These are phyloP conservation scores for Phlyctochytrium planicorne DNA, from an alignment of 192 early-diverging fungal genomes.

Conservation along the genomic window DNA sequence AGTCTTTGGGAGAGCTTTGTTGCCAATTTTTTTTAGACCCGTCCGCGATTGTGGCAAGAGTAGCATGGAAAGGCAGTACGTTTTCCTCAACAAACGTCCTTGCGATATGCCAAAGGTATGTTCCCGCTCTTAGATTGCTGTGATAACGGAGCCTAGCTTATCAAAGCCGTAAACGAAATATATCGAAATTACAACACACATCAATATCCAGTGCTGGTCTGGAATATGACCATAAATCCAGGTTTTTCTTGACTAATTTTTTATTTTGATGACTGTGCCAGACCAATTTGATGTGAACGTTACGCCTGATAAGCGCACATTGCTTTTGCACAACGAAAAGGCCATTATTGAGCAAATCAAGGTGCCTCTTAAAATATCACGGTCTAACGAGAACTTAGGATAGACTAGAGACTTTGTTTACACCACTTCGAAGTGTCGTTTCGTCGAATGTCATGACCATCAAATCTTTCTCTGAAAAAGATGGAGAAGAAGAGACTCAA, in stretches of 20 bases:
- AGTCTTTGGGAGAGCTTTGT: slow-evolving; percentile 10
- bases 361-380: slow-evolving; percentile 30
- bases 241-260: slow-evolving; percentile 32
- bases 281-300: slow-evolving; percentile 87
- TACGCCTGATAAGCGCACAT: slow-evolving; percentile 90
- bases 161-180: slow-evolving; percentile 78
- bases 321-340: slow-evolving; percentile 80
- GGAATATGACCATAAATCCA: slow-evolving; percentile 61
- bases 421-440: slow-evolving; percentile 3
- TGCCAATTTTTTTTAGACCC: slow-evolving; percentile 64
- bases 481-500: background rate
- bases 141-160: too few relatives aligned
- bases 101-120: slow-evolving; percentile 75
- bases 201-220: slow-evolving; percentile 78
- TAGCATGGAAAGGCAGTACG: slow-evolving; percentile 78
- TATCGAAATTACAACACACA: slow-evolving; percentile 66
- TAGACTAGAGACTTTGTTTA: slow-evolving; percentile 9
- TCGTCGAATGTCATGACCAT: background rate
- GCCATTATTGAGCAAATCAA: slow-evolving; percentile 49
- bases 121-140: too few relatives aligned
- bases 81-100: slow-evolving; percentile 88
- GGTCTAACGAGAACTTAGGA: too few relatives aligned
- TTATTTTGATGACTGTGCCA: slow-evolving; percentile 12
- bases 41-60: slow-evolving; percentile 67
- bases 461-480: background rate